These are phyloP conservation scores for Erysimum cheiri DNA, from an alignment of 441 rosid species.

Conservation along the genomic window DNA sequence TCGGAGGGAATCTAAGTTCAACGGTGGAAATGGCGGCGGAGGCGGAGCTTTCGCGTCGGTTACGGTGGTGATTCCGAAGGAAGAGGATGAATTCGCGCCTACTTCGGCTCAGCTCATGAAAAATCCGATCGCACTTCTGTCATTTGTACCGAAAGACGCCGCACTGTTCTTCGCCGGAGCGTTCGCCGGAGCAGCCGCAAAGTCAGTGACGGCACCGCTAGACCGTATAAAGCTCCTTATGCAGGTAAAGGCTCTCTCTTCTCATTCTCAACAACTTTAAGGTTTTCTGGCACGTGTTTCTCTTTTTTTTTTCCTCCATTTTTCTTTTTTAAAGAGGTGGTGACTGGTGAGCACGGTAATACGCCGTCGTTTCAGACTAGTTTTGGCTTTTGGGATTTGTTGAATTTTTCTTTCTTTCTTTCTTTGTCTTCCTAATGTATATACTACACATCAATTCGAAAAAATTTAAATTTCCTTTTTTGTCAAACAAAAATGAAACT, in stretches of 20 bases:
- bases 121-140: conserved; percentile 74
- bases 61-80: conserved; percentile 61
- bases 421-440: not conserved
- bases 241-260: conserved; percentile 59
- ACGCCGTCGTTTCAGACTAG: conserved; percentile 36
- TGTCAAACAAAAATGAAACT: too few relatives aligned
- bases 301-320: not conserved
- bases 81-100: conserved; percentile 64
- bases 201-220: conserved; percentile 92
- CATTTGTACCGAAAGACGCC: conserved; percentile 70
- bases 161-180: conserved; percentile 94
- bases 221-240: conserved; percentile 96
- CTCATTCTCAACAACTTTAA: conserved; percentile 36
- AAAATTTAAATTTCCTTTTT: not conserved
- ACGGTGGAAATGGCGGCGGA: conserved; percentile 35
- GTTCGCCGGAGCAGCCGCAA: conserved; percentile 91
- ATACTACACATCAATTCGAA: not conserved
- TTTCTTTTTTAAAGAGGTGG: not conserved
- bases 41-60: conserved; percentile 64
- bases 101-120: conserved; percentile 72
- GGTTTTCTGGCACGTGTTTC: conserved; percentile 45
- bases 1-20: conserved; percentile 18
- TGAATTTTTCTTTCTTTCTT: too few relatives aligned
- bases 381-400: not conserved
- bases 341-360: conserved; percentile 11